A percentile compares a stretch with the other conserved stretches of the same genome.
Conservation (phyloP, 176 grass and related monocot species). For the Thalia dealbata region DNA sequence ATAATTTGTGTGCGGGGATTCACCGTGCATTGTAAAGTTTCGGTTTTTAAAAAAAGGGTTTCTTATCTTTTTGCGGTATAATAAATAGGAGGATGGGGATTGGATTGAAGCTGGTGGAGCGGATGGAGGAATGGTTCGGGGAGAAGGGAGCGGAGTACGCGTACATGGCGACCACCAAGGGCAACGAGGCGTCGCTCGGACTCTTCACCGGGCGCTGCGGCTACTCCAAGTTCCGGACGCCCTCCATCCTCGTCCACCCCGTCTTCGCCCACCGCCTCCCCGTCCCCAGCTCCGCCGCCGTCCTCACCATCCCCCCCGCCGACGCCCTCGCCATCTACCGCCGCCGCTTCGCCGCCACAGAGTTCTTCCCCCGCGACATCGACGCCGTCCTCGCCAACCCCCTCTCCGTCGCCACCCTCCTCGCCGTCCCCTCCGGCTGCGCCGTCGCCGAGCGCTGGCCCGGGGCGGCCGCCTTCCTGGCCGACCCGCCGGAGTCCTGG, state of each 20-base stretch:
- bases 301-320: slow-evolving; percentile 26
- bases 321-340: slow-evolving; percentile 64
- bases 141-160: slow-evolving; percentile 51
- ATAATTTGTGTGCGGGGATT: not conserved
- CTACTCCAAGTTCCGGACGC: slow-evolving; percentile 86
- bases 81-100: slow-evolving; percentile 59
- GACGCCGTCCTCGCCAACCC: slow-evolving; percentile 52
- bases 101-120: slow-evolving; percentile 34
- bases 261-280: slow-evolving; percentile 64
- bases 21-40: not conserved
- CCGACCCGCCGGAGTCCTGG: slow-evolving; percentile 63
- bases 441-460: slow-evolving; percentile 29
- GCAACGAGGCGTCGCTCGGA: slow-evolving; percentile 62
- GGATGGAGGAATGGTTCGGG: slow-evolving; percentile 66
- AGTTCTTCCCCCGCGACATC: slow-evolving; percentile 86
- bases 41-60: no score
- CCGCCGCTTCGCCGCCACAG: slow-evolving; percentile 31
- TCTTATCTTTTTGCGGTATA: not conserved
- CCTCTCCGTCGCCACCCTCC: slow-evolving; percentile 57
- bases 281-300: slow-evolving; percentile 15
- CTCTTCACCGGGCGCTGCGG: slow-evolving; percentile 71
- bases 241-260: slow-evolving; percentile 81
- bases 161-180: slow-evolving; percentile 79
- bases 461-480: slow-evolving; percentile 43
- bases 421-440: slow-evolving; percentile 26